phyloP scores from a whole-genome alignment of 2,329 filamentous ascomycete species.

The Clarireedia hainanense region DNA sequence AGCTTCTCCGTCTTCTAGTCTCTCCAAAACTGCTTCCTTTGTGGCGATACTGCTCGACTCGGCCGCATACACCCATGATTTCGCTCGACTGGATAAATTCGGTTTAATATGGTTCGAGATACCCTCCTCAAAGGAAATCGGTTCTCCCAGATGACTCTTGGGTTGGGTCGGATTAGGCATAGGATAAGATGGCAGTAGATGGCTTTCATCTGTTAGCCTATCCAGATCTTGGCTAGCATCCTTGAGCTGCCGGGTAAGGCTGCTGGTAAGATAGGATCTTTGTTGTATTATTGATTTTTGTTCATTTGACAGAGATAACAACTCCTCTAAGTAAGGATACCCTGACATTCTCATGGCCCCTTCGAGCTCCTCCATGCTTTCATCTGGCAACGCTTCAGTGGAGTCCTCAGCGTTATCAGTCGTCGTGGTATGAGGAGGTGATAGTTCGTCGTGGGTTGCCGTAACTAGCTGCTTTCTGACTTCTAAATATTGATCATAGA shows the following conservation, averaged over 20 bases:
- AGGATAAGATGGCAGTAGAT: constrained; percentile 47
- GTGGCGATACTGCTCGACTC: constrained; percentile 52
- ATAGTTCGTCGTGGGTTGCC: constrained; percentile 11
- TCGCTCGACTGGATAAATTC: constrained; percentile 37
- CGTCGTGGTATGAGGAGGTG: constrained; percentile 2
- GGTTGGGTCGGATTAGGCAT: constrained; percentile 29
- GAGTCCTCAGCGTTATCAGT: not conserved
- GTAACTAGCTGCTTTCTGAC: constrained; percentile 41
- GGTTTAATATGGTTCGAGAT: constrained; percentile 33
- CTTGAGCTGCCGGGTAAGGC: constrained; percentile 43
- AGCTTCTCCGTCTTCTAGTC: constrained; percentile 49
- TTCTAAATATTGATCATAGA: constrained; percentile 46
- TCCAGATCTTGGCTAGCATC: constrained; percentile 43
- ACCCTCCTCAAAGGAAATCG: constrained; percentile 39
- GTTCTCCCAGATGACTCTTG: constrained; percentile 23
- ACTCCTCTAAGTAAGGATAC: constrained; percentile 46
- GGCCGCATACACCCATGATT: constrained; percentile 52
- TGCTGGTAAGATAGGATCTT: constrained; percentile 47
- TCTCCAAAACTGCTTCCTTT: constrained; percentile 50
- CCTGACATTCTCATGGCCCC: constrained; percentile 28
- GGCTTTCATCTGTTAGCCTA: constrained; percentile 53
- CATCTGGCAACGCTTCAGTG: not conserved
- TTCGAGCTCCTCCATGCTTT: constrained; percentile 1
- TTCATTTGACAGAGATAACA: constrained; percentile 45
- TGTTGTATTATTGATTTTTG: constrained; percentile 51